Evolutionary conservation across 495 filamentous ascomycete genomes (phyloP).

Genomic region (Hypoxylon lienhwacheense): DNA sequence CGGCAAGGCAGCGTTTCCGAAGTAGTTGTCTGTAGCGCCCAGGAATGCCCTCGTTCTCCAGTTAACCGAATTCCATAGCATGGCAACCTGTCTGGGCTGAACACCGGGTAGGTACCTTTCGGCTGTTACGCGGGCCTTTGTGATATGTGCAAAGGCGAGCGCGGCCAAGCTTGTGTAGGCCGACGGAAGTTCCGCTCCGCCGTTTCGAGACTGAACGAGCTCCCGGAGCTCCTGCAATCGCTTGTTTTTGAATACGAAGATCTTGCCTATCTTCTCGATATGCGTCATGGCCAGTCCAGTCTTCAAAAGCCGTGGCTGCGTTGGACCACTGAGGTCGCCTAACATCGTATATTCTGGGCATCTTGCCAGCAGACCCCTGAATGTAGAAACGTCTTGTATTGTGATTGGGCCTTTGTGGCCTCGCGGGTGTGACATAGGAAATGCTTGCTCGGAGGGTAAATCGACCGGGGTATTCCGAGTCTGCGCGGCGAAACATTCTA

Average conservation of each 20-base stretch:
- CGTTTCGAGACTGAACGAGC: slow-evolving; percentile 22
- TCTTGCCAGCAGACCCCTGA: slow-evolving; percentile 21
- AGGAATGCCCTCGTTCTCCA: slow-evolving; percentile 38
- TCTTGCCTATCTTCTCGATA: slow-evolving; percentile 40
- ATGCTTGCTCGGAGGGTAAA: slow-evolving; percentile 30
- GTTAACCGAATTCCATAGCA: slow-evolving; percentile 41
- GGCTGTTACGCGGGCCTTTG: slow-evolving; percentile 28
- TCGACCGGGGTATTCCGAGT: slow-evolving; percentile 27
- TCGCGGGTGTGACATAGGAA: slow-evolving; percentile 22
- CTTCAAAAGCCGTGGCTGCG: slow-evolving; percentile 28
- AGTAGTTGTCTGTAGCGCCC: slow-evolving; percentile 39
- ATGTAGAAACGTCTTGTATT: slow-evolving; percentile 22
- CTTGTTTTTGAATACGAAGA: slow-evolving; percentile 40
- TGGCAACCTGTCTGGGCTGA: slow-evolving; percentile 20
- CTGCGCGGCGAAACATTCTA: slow-evolving; percentile 50
- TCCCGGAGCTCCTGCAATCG: slow-evolving; percentile 34
- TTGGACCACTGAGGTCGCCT: slow-evolving; percentile 38
- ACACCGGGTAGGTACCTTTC: slow-evolving; percentile 29
- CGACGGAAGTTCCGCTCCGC: slow-evolving; percentile 28
- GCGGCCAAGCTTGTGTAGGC: slow-evolving; percentile 40
- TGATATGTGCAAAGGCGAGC: slow-evolving; percentile 39
- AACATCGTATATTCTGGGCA: slow-evolving; percentile 41
- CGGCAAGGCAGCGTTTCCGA: slow-evolving; percentile 39
- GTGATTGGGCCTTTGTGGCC: slow-evolving; percentile 24
- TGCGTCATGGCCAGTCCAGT: slow-evolving; percentile 24